phyloP scores from a whole-genome alignment of 2,329 filamentous ascomycete species.

The Ilyonectria mors-panacis region DNA sequence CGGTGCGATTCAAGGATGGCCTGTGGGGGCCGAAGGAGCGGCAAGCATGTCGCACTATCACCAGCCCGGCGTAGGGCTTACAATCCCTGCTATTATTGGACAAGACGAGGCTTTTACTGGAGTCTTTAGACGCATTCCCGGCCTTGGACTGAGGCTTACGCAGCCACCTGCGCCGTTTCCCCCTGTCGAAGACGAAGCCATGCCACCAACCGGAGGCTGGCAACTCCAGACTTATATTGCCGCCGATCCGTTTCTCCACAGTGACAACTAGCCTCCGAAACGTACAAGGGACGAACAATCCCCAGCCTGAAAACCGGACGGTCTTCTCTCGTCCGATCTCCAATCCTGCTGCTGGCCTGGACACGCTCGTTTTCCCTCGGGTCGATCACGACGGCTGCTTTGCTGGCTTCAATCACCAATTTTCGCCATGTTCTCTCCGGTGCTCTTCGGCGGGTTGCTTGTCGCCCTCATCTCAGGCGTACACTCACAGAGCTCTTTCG shows the following conservation, averaged over 20 bases:
- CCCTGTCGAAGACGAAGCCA: not conserved
- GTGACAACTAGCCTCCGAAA: not conserved
- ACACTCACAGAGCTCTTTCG: slow-evolving; percentile 6
- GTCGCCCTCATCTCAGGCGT: not conserved
- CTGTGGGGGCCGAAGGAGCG: slow-evolving; percentile 5
- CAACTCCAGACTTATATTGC: not conserved
- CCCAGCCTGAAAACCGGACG: not conserved
- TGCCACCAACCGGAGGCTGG: not conserved
- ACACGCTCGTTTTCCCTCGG: not conserved
- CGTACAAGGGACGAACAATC: not conserved
- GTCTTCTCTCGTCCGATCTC: not conserved
- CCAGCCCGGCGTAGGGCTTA: slow-evolving; percentile 5
- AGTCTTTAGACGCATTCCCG: not conserved
- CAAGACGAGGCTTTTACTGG: not conserved
- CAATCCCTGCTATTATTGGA: not conserved
- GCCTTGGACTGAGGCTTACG: not conserved
- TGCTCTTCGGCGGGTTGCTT: not conserved
- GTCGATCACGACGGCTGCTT: not conserved
- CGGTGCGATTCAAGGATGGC: not conserved
- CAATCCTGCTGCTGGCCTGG: not conserved
- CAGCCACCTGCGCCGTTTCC: not conserved
- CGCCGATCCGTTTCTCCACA: not conserved
- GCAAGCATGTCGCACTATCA: slow-evolving; percentile 1
- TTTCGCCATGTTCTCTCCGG: not conserved
- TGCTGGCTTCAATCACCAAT: not conserved